Evolutionary conservation across 148 eudicot genomes (phyloP), one percentile per base, ranked within the genome.

Genomic region (Vaccinium corymbosum): DNA sequence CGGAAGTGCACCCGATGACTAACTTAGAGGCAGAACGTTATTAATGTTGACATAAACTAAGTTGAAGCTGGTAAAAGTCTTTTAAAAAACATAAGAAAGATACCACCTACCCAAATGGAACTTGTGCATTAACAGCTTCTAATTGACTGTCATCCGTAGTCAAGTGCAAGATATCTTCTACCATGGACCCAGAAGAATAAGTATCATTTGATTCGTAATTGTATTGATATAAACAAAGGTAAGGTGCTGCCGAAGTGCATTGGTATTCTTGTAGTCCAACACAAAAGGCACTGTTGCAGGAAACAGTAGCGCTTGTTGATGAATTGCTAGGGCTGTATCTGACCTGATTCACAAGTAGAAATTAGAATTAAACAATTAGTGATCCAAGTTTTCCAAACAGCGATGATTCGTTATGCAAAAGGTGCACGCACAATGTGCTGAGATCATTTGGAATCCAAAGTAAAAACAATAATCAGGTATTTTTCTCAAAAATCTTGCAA

Each of bases 161-260:
- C n/a, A 96, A 89, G 84, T 92, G 98, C 89, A 96, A 79, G 32
- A 91, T 80, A 87, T 96, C 99, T 82, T 90, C 89, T 20, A 96
- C 94, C 80, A 96, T 73, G 85, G 89, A 80, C 68, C 99, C 99
- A 32, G 90, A 46, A 42, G 97, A 86, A 42, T 98, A 93, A 20
- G 99, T 96, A 85, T 89, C 86, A 52, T 75, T 86, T 2, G 97
- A 92, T 20, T 91, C 90, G 83, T 94, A 96, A 0, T 17, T 4
- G 11, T 71, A 90, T 77, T 76, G 77, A 81, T 96, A 96, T 68
- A 91, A 87, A 85, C 99, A 96, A 13, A 86, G 53, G 70, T 71
- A 57, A 19, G 76, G 85, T 59, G 81, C 53, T 55, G 83, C 52
- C 5, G 78, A 42, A 42, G 87, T 61, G 80, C 98, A 94, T 87